These are phyloP conservation scores for Cyphellophora europaea DNA, from an alignment of 2,329 filamentous ascomycete genomes.

Conservation along the genomic window DNA sequence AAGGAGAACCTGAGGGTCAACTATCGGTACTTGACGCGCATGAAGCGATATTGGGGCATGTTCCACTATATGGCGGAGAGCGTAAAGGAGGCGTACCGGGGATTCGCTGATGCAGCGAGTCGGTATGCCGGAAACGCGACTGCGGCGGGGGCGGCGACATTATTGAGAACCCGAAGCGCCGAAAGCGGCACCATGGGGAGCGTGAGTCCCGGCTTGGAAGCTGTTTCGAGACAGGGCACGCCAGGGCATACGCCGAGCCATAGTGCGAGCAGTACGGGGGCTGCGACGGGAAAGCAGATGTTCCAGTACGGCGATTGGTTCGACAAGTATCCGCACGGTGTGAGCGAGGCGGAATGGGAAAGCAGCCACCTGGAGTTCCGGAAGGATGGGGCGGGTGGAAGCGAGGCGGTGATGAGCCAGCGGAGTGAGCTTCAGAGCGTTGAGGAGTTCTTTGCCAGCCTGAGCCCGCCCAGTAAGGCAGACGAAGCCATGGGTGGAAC, in stretches of 20 bases:
- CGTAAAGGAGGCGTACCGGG: conserved; percentile 76
- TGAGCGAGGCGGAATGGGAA: conserved; percentile 74
- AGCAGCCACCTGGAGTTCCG: conserved; percentile 59
- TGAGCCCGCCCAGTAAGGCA: conserved; percentile 52
- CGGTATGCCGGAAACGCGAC: conserved; percentile 1
- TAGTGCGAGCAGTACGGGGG: not conserved
- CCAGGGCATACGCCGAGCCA: not conserved
- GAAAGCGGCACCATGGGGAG: not conserved
- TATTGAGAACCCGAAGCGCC: too few species aligned
- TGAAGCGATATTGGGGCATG: conserved; percentile 98
- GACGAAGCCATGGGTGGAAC: conserved; percentile 22
- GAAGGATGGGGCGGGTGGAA: conserved; percentile 52
- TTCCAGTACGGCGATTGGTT: conserved; percentile 99
- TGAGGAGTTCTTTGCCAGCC: conserved; percentile 81
- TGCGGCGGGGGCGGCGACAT: not conserved
- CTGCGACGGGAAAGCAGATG: conserved; percentile 28
- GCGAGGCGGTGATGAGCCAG: conserved; percentile 82
- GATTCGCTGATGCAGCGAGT: conserved; percentile 66
- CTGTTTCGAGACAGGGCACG: not conserved
- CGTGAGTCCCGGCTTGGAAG: not conserved
- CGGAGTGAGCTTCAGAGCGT: conserved; percentile 87
- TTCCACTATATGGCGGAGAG: conserved; percentile 96
- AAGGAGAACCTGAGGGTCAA: conserved; percentile 82
- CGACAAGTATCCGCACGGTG: conserved; percentile 83
- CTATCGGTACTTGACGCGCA: conserved; percentile 80